Base-by-base conservation (phyloP, 1,284 basidiomycete species). In the Ustilago crameri region DNA sequence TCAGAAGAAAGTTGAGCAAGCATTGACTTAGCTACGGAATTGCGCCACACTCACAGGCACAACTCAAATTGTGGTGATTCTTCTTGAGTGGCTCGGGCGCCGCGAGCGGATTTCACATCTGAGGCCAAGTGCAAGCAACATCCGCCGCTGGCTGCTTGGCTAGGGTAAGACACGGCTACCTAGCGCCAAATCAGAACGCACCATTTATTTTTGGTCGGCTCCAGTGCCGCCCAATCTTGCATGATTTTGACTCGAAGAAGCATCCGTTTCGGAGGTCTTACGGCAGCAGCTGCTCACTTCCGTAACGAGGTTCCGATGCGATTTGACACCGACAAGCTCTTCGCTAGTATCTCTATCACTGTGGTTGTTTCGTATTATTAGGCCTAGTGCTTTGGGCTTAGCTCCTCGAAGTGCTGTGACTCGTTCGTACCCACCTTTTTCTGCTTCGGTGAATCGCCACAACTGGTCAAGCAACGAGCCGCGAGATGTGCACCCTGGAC, bases 381-480 rank as follows among this genome's bases (percentile, higher is more conserved):
- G 30, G 7, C 5, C 30, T 5, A 12, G 30, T 5, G 30, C n/a
- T n/a, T n/a, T n/a, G 30, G 30, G 30, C 12, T 30, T 12, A 30
- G 30, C 12, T 12, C 7, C 30, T 7, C 30, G 7, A 37, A 17
- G 35, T 37, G 35, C 14, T 37, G 30, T n/a, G n/a, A 37, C 35
- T 37, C 35, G 35, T 37, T n/a, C n/a, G n/a, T n/a, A n/a, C 14
- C 14, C 35, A 9, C 35, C n/a, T 5, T 20, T 42, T 43, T 38
- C 50, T 5, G 40, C 52, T 27, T 57, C 56, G 63, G 63, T 55
- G 63, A 65, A 22, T 56, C 63, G 63, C 56, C 51, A 65, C 56
- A 65, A 38, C 63, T 51, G 55, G 30, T 30, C 30, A 30, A 30
- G 30, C 30, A 5, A 30, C 5, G 30, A 5, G 30, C 30, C 30